These are phyloP conservation scores for Chrysosporium keratinophilum DNA, from an alignment of 2,329 filamentous ascomycete species.

Conservation along the genomic window DNA sequence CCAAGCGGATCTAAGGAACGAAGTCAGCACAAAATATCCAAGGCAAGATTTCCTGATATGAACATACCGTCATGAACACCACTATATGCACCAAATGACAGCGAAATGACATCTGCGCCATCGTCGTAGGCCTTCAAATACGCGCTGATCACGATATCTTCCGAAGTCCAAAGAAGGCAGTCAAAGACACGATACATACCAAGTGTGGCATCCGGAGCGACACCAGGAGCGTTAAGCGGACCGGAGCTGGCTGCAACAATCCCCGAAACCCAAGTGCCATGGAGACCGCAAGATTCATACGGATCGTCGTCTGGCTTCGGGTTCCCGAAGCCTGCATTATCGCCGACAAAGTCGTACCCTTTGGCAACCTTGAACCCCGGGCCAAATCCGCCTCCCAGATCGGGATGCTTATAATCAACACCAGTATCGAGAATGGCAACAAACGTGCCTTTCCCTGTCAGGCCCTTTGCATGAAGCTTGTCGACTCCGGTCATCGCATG, in stretches of 20 bases:
- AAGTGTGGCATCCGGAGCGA: constrained; percentile 47
- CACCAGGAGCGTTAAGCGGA: constrained; percentile 47
- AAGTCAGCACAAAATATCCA: not conserved
- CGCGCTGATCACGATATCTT: constrained; percentile 50
- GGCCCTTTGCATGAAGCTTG: constrained; percentile 11
- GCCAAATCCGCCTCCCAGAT: constrained; percentile 56
- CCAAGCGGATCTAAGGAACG: constrained; percentile 7
- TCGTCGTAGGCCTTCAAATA: constrained; percentile 52
- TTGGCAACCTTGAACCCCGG: constrained; percentile 47
- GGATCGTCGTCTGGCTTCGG: constrained; percentile 43
- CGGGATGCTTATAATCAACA: constrained; percentile 53
- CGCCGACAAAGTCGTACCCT: constrained; percentile 50
- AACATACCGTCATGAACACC: constrained; percentile 25
- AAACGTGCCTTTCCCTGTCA: constrained; percentile 11
- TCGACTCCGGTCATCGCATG: constrained; percentile 14
- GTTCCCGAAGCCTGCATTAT: constrained; percentile 30
- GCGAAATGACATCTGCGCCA: constrained; percentile 37
- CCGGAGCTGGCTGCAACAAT: constrained; percentile 51
- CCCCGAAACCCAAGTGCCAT: constrained; percentile 54
- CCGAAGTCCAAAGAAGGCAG: constrained; percentile 42
- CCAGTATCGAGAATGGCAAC: constrained; percentile 24
- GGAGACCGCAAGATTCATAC: constrained; percentile 46
- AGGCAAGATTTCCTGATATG: not conserved
- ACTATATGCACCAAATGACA: constrained; percentile 26
- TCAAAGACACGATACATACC: constrained; percentile 51